Percentiles rank a stretch among this genome's conserved stretches.
These are phyloP conservation scores for Lentithecium fluviatile DNA, from an alignment of 495 filamentous ascomycete genomes.

Conservation along the genomic window DNA sequence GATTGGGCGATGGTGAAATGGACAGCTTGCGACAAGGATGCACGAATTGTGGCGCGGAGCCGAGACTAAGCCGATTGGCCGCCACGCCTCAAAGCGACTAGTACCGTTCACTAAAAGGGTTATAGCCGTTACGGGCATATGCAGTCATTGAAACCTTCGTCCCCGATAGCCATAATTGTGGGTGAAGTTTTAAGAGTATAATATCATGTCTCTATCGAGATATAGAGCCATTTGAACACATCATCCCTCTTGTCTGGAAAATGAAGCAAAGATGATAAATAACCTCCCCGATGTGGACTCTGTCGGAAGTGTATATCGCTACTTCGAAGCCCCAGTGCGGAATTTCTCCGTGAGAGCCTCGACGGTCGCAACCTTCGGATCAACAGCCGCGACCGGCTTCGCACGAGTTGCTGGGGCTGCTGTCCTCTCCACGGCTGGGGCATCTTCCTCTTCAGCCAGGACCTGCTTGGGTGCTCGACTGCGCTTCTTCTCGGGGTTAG, in stretches of 20 bases:
- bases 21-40: slow-evolving; percentile 24
- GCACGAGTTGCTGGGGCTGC: background rate
- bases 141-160: no score
- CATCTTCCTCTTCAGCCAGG: background rate
- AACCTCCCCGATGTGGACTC: no score
- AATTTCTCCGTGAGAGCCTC: background rate
- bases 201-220: no score
- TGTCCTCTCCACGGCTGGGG: background rate
- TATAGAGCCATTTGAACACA: no score
- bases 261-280: no score
- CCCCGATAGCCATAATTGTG: no score
- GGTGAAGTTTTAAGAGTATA: no score
- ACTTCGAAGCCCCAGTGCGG: background rate
- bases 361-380: background rate
- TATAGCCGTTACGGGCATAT: no score
- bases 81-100: no score
- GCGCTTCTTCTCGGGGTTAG: slow-evolving; percentile 6
- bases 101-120: no score
- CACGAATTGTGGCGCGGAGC: background rate
- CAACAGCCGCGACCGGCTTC: background rate
- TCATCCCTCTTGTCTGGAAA: no score
- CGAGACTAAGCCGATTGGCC: background rate
- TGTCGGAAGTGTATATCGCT: no score
- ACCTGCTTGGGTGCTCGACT: slow-evolving; percentile 6
- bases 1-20: background rate